Percentiles rank a stretch among this genome's conserved stretches.
phyloP scores from a whole-genome alignment of 768 basidiomycete genomes.

The Phaeotremella fagi region DNA sequence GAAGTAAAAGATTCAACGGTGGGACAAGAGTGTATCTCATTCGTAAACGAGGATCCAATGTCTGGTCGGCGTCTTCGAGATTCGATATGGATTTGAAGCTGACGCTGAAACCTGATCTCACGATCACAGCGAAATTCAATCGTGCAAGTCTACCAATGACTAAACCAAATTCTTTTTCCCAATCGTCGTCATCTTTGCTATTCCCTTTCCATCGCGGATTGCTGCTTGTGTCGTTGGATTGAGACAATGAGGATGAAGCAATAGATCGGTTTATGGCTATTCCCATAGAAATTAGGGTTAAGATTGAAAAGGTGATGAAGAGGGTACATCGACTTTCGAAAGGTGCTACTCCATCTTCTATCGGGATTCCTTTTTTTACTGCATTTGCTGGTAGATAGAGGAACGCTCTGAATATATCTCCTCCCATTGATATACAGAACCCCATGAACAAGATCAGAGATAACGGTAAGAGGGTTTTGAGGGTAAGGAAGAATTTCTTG shows the following conservation, averaged over 20 bases:
- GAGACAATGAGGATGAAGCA: not conserved
- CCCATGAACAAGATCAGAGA: constrained; percentile 15
- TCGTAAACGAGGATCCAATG: not conserved
- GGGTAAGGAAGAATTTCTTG: constrained; percentile 2
- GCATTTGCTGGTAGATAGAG: not conserved
- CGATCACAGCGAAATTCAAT: constrained; percentile 3
- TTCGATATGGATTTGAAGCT: not conserved
- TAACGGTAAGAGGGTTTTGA: constrained; percentile 18
- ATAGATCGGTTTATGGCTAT: constrained; percentile 12
- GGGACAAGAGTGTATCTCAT: not conserved
- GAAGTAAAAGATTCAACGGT: not conserved
- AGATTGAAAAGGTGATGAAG: constrained; percentile 19
- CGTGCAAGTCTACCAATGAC: constrained; percentile 11
- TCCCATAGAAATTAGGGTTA: constrained; percentile 18
- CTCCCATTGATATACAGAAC: constrained; percentile 31
- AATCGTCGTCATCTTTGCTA: constrained; percentile 13
- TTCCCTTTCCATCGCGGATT: constrained; percentile 17
- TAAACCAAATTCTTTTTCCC: constrained; percentile 23
- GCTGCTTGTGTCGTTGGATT: not conserved
- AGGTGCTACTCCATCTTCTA: constrained; percentile 27
- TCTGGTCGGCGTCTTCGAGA: not conserved
- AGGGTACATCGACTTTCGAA: constrained; percentile 24
- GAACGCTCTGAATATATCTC: constrained; percentile 33
- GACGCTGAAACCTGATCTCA: not conserved
- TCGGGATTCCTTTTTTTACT: not conserved